Evolutionary conservation across 176 grass and related monocot genomes (phyloP), one percentile per base, ranked within the genome.

Genomic region (Urochloa ruziziensis): DNA sequence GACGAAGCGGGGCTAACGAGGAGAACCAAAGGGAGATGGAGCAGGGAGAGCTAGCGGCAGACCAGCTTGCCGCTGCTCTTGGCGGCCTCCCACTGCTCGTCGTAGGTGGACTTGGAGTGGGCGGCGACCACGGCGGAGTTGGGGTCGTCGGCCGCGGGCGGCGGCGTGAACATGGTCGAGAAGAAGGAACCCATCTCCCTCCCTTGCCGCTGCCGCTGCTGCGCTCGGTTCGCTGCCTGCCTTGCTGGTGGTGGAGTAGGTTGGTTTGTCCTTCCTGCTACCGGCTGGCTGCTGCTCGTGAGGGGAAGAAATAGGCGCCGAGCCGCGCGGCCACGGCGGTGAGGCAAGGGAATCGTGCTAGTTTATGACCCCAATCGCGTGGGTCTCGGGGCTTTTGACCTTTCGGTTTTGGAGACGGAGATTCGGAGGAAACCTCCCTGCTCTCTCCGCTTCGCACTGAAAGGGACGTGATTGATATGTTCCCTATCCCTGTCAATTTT

Each of bases 21-120:
- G 0, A 48, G 40, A n/a, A 9, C 29, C 49, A 17, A 6, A 21
- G 7, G 62, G 36, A 12, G 43, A 29, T 18, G 32, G 37, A 18
- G 21, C 21, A 35, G 19, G 32, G 18, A 39, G 10, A 40, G n/a
- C 23, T 17, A 14, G 19, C 11, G 4, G 73, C 49, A 21, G 70
- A 98, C 96, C 91, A 91, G 81, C 83, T 93, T 95, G 87, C 68
- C 47, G n/a, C 76, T 23, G 75, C 76, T 77, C 61, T 65, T 88
- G 82, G 86, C 82, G 46, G 85, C 66, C 46, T 77, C 74, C 60
- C 82, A 91, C 30, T 85, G 75, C 77, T 80, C n/a, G 79, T 93
- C 86, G 84, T 83, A 98, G 80, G 61, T 53, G 68, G 86, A 48
- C 84, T 77, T 79, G 52, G 93, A 93, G 91, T 98, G 93, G 49